Evolutionary conservation across 176 grass and related monocot species (phyloP), one percentile per base, ranked within the genome.

Genomic region (Ampelocalamus luodianensis): DNA sequence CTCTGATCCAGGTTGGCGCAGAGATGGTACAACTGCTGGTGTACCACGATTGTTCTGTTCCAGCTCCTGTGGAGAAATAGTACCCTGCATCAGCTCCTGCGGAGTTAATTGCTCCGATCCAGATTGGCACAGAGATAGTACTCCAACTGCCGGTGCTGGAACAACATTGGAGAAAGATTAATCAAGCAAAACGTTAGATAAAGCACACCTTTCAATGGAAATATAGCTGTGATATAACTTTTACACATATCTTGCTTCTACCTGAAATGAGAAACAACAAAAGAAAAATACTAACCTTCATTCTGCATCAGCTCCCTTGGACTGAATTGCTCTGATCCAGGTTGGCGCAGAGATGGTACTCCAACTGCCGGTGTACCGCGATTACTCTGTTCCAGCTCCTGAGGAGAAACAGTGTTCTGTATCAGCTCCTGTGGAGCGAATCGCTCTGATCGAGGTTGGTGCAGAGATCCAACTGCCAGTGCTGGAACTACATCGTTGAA

Each of bases 11-110:
- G 75, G n/a, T 56, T 44, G 55, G 22, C 14, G 0, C n/a, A 10
- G 38, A 58, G 38, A 45, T 45, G 45, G 23, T 77, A n/a, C 75
- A 8, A 78, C 38, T 13, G 40, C 39, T 6, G 5, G 38, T 44
- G n/a, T 78, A 44, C n/a, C 56, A 78, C 13, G 34, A n/a, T 46
- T 45, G n/a, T 8, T 71, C 40, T 26, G 68, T 46, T 71, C 68
- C 44, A 46, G 23, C 36, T 60, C 37, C 8, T 45, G n/a, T 12
- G 23, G 76, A 44, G 58, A 27, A 43, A 61, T 8, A 27, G 24
- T 61, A 18, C 44, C 44, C 38, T 77, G 14, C n/a, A 77, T 17
- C 54, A 62, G 0, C 20, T 10, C 20, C 18, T 58, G 55, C 23
- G 55, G 55, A 58, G 55, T 7, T 2, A 58, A 2, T 58, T 10